Conservation (phyloP, 257 asterid species). For the Solanum ahanhuiri region DNA sequence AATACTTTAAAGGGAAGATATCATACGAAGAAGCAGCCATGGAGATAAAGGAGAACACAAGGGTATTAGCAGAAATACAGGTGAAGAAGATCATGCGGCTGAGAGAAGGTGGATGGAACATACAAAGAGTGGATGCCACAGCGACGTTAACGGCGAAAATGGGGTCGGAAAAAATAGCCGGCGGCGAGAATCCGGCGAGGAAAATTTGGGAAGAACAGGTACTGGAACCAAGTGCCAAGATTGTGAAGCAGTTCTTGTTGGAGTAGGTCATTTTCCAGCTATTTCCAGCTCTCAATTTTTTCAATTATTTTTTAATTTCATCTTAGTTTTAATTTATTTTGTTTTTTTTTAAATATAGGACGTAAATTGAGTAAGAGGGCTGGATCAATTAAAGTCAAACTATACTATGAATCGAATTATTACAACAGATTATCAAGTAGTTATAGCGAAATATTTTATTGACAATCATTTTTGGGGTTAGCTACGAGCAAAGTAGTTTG, state of each 20-base stretch:
- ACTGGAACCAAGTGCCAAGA: slow-evolving; percentile 68
- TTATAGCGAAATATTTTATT: not conserved
- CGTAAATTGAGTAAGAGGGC: not conserved
- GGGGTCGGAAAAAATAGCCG: slow-evolving; percentile 12
- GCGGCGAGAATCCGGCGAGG: slow-evolving; percentile 16
- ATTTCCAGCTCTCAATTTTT: slow-evolving; percentile 24
- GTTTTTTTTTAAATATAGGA: not conserved
- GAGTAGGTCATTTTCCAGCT: slow-evolving; percentile 68
- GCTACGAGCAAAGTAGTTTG: not conserved
- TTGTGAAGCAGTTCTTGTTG: slow-evolving; percentile 76
- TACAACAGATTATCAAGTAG: not conserved
- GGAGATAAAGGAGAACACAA: slow-evolving; percentile 70
- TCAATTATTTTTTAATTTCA: not conserved
- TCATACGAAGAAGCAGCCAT: slow-evolving; percentile 51
- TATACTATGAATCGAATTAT: not conserved
- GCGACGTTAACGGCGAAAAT: slow-evolving; percentile 36
- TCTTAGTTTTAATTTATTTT: not conserved
- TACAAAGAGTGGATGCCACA: slow-evolving; percentile 72
- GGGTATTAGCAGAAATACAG: slow-evolving; percentile 58
- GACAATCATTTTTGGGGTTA: slow-evolving; percentile 15
- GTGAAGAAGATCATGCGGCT: slow-evolving; percentile 57
- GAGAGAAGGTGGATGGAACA: slow-evolving; percentile 74
- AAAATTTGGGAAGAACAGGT: slow-evolving; percentile 65
- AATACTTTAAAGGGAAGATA: slow-evolving; percentile 11
- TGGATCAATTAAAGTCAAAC: not conserved